These are phyloP conservation scores for Huntiella moniliformis DNA, from an alignment of 2,329 filamentous ascomycete genomes.

Conservation along the genomic window DNA sequence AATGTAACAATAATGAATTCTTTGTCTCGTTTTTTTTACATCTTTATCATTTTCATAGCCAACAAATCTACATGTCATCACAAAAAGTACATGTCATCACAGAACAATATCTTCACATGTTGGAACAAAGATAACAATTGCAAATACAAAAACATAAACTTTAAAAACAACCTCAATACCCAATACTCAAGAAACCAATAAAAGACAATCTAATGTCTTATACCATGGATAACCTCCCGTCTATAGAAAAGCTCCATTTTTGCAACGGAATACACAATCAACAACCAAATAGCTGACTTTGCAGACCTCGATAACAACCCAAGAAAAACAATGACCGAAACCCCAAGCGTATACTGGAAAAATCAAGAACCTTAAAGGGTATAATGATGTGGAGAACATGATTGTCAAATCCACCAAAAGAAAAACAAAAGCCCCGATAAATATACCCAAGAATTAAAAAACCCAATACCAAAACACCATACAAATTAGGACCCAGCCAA, in stretches of 20 bases:
- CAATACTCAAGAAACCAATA: slow-evolving; percentile 1
- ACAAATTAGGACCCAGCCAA: too few relatives aligned
- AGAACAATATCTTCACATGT: background rate
- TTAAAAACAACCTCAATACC: background rate
- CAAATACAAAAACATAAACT: background rate
- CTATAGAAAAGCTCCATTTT: too few relatives aligned
- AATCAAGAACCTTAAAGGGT: background rate
- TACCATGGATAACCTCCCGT: too few relatives aligned
- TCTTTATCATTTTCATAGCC: too few relatives aligned
- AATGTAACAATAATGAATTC: too few relatives aligned
- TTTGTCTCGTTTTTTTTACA: too few relatives aligned
- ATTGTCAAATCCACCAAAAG: background rate
- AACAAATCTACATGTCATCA: too few relatives aligned
- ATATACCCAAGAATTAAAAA: background rate
- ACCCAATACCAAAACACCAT: too few relatives aligned
- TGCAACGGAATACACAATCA: too few relatives aligned
- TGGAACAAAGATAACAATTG: background rate
- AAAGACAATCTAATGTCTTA: background rate
- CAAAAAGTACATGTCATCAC: background rate
- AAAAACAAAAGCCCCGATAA: slow-evolving; percentile 4
- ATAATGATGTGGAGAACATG: slow-evolving; percentile 1
- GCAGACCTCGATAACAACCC: background rate
- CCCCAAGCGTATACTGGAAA: slow-evolving; percentile 1
- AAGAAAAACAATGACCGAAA: background rate
- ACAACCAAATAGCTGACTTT: background rate